Evolutionary conservation across 768 basidiomycete species (phyloP).

Genomic region (Suillus subaureus): DNA sequence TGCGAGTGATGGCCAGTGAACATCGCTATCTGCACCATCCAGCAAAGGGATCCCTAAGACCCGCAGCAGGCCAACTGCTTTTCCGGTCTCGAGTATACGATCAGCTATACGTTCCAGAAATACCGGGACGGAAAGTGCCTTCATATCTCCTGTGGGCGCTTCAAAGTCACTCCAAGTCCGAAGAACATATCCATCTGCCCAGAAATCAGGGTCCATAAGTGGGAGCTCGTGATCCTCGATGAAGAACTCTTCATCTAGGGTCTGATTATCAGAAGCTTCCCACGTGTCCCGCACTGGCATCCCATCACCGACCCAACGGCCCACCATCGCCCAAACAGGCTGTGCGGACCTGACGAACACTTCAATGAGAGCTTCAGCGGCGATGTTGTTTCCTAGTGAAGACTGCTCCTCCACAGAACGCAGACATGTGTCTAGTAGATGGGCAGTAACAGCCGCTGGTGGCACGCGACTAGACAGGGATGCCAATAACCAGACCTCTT

Average conservation of each 20-base stretch:
- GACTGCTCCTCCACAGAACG: slow-evolving; percentile 56
- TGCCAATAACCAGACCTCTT: slow-evolving; percentile 43
- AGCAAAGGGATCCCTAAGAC: slow-evolving; percentile 42
- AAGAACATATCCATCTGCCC: slow-evolving; percentile 71
- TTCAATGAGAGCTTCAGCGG: slow-evolving; percentile 58
- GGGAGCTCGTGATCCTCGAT: slow-evolving; percentile 71
- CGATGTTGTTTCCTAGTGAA: slow-evolving; percentile 56
- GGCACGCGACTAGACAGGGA: slow-evolving; percentile 41
- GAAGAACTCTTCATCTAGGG: slow-evolving; percentile 77
- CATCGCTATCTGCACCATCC: slow-evolving; percentile 28
- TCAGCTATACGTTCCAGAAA: slow-evolving; percentile 66
- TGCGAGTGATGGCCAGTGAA: slow-evolving; percentile 46
- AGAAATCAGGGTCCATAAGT: slow-evolving; percentile 73
- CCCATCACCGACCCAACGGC: slow-evolving; percentile 72
- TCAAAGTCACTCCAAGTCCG: slow-evolving; percentile 40
- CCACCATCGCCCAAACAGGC: slow-evolving; percentile 75
- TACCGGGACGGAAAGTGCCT: slow-evolving; percentile 44
- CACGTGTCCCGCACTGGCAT: slow-evolving; percentile 53
- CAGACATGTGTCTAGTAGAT: slow-evolving; percentile 66
- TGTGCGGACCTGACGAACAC: slow-evolving; percentile 66
- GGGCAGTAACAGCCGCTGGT: slow-evolving; percentile 56
- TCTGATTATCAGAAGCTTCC: slow-evolving; percentile 21
- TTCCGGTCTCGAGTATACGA: slow-evolving; percentile 67
- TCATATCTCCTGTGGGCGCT: slow-evolving; percentile 25
- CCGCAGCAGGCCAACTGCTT: slow-evolving; percentile 74